Base-by-base conservation (phyloP, 2,329 filamentous ascomycete species). In the Colletotrichum gloeosporioides region DNA sequence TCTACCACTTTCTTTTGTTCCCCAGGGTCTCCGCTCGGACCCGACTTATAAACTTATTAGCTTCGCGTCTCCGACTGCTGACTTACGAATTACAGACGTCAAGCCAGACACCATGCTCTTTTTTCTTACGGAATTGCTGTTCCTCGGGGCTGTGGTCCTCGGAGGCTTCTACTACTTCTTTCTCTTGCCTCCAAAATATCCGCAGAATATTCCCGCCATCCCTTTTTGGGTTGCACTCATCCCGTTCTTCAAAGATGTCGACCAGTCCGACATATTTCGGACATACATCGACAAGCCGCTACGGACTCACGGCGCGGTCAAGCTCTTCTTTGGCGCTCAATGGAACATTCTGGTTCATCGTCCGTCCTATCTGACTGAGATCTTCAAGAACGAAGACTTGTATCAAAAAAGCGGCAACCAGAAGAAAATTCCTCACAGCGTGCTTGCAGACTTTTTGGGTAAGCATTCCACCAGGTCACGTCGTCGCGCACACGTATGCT, bases 301-400 rank as follows among this genome's bases (percentile, higher is more conserved):
- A 8, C 80, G 80, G 12, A 80, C 80, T n/a, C 83, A 85, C 62
- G 85, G 88, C 6, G 88, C 87, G 2, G 88, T 89, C 22, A 86
- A 88, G 72, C 81, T 89, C 32, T 89, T 87, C 81, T 89, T 89
- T 39, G 88, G 85, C 2, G 87, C 86, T 0, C 84, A 84, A 55
- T 90, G 88, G 88, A 89, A 87, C 63, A 81, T 90, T 4, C 80
- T 90, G 13, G 85, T 89, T 1, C 85, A 85, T 63, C 84, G 84
- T 6, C 88, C 88, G 2, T 78, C 83, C 1, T 88, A 86, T 73
- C 77, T 90, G 5, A 82, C 83, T 5, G 85, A 88, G 29, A 78
- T 85, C 1, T 82, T 85, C 79, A 83, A 81, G 66, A 73, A 82
- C 16, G 82, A 85, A 59, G 80, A 83, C 55, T 62, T 78, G n/a